Evolutionary conservation across 768 basidiomycete genomes (phyloP).

Genomic region (Mycena epipterygia): DNA sequence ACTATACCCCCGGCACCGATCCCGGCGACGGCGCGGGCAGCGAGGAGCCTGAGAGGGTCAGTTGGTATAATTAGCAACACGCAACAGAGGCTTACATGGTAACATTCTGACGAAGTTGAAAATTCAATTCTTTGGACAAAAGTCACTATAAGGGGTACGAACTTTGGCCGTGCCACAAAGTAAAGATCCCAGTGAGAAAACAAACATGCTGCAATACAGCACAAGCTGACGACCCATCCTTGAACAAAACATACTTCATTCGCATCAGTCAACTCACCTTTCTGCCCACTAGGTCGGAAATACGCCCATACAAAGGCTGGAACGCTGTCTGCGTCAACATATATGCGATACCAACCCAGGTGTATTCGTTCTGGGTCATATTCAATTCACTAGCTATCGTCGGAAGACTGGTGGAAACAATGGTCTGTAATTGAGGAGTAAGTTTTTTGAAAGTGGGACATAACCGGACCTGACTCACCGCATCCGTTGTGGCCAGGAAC

Average conservation of each 20-base stretch:
- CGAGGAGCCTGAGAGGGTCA: slow-evolving; percentile 41
- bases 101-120: slow-evolving; percentile 55
- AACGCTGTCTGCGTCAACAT: slow-evolving; percentile 90
- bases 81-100: slow-evolving; percentile 29
- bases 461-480: slow-evolving; percentile 60
- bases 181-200: slow-evolving; percentile 85
- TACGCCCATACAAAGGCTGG: slow-evolving; percentile 85
- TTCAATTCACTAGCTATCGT: slow-evolving; percentile 80
- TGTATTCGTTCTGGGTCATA: slow-evolving; percentile 81
- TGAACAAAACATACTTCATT: slow-evolving; percentile 6
- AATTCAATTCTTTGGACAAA: slow-evolving; percentile 35
- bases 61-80: neutral
- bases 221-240: slow-evolving; percentile 61
- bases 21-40: slow-evolving; percentile 66
- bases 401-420: slow-evolving; percentile 88
- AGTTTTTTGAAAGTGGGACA: neutral
- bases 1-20: slow-evolving; percentile 92
- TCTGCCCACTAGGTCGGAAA: slow-evolving; percentile 85
- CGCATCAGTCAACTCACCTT: slow-evolving; percentile 63
- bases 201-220: slow-evolving; percentile 77
- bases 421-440: slow-evolving; percentile 54
- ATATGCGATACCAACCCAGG: slow-evolving; percentile 89
- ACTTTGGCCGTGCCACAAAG: slow-evolving; percentile 85
- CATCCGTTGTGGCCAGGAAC: slow-evolving; percentile 90
- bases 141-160: slow-evolving; percentile 38